Percentiles rank a stretch among this genome's conserved stretches.
Conservation (phyloP, 2,329 filamentous ascomycete species). For the Hypomyces rosellus region DNA sequence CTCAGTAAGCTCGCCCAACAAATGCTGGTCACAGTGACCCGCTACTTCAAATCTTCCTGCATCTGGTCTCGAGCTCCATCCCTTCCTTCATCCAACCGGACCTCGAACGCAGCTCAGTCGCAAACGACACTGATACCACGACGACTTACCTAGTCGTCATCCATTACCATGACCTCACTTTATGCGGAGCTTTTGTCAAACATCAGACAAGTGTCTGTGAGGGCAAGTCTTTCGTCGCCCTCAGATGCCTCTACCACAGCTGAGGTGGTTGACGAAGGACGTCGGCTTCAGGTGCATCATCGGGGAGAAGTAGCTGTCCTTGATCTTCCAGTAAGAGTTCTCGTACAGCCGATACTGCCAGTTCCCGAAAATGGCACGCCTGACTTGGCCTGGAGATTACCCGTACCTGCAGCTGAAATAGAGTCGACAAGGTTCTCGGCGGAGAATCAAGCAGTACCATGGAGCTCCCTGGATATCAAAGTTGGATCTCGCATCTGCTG, state of each 20-base stretch:
- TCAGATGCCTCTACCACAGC: constrained; percentile 37
- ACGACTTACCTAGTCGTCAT: too few species aligned
- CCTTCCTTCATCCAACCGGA: too few species aligned
- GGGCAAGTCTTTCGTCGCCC: constrained; percentile 42
- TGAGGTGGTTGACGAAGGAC: constrained; percentile 39
- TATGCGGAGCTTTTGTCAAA: constrained; percentile 62
- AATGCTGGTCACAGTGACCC: too few species aligned
- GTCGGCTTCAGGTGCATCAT: constrained; percentile 43
- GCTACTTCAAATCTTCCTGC: too few species aligned
- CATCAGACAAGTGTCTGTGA: constrained; percentile 57
- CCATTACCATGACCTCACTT: constrained; percentile 29
- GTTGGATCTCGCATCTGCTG: constrained; percentile 36
- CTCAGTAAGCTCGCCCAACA: too few species aligned
- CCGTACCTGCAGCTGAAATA: constrained; percentile 26
- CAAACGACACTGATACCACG: too few species aligned
- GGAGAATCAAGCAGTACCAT: constrained; percentile 42
- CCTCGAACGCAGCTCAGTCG: too few species aligned
- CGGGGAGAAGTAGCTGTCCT: constrained; percentile 29
- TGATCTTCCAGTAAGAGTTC: constrained; percentile 38
- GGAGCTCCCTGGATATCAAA: constrained; percentile 48
- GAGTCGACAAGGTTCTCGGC: constrained; percentile 21
- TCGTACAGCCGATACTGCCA: constrained; percentile 30
- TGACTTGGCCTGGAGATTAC: constrained; percentile 50
- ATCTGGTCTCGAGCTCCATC: too few species aligned
- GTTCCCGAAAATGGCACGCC: constrained; percentile 25